Evolutionary conservation across 2,329 filamentous ascomycete species (phyloP).

Genomic region (Fusarium neocosmosporiellum): DNA sequence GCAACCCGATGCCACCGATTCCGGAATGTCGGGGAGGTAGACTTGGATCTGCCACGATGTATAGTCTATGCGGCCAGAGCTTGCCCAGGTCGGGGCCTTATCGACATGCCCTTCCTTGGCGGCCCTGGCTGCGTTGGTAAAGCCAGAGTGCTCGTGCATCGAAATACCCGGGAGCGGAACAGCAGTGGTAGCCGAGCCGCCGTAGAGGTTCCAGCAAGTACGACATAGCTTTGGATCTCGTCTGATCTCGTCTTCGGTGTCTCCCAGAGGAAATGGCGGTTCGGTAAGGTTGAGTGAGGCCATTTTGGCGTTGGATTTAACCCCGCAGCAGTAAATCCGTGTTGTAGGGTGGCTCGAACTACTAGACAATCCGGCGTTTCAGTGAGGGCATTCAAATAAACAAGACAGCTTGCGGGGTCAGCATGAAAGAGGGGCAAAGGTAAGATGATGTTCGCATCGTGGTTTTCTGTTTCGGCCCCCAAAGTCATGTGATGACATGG

Average conservation of each 20-base stretch:
- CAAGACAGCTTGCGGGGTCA: background rate
- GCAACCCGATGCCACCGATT: slow-evolving; percentile 10
- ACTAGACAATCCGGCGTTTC: no score
- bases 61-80: slow-evolving; percentile 20
- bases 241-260: slow-evolving; percentile 26
- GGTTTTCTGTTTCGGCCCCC: background rate
- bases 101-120: slow-evolving; percentile 3
- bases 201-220: slow-evolving; percentile 35
- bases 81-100: slow-evolving; percentile 22
- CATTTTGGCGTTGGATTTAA: slow-evolving; percentile 12
- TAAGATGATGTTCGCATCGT: background rate
- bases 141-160: slow-evolving; percentile 30
- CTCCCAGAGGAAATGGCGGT: slow-evolving; percentile 19
- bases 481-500: background rate
- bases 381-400: background rate
- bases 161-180: slow-evolving; percentile 22
- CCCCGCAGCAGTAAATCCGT: slow-evolving; percentile 16
- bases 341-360: background rate
- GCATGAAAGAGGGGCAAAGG: background rate
- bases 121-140: slow-evolving; percentile 16
- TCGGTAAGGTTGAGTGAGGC: slow-evolving; percentile 17
- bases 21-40: slow-evolving; percentile 17
- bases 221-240: slow-evolving; percentile 20
- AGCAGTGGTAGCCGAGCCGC: slow-evolving; percentile 18
- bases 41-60: slow-evolving; percentile 26